phyloP scores from a whole-genome alignment of 805 yeast species.

The Yarrowia hollandica region DNA sequence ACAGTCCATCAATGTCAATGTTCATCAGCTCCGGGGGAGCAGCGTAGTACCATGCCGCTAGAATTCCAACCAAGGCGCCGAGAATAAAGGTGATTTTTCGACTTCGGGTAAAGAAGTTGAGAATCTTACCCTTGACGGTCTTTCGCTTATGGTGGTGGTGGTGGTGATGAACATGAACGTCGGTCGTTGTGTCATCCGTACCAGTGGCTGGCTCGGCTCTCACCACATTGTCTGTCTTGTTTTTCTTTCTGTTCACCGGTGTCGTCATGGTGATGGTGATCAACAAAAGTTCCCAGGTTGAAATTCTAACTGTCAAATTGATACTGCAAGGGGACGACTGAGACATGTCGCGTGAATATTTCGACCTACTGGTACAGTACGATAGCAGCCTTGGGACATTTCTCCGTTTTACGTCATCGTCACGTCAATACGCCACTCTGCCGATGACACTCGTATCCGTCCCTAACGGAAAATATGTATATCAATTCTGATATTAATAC shows the following conservation, averaged over 20 bases:
- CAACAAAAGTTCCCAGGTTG: too few species aligned
- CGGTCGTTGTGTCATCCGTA: neutral
- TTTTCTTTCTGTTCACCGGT: conserved; percentile 1
- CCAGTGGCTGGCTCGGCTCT: neutral
- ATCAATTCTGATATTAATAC: too few species aligned
- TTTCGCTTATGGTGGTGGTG: neutral
- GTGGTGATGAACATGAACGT: conserved; percentile 20
- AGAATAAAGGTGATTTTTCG: conserved; percentile 61
- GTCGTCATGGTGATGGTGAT: neutral
- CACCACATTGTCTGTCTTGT: neutral
- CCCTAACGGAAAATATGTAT: too few species aligned
- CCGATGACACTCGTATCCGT: too few species aligned
- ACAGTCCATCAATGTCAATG: neutral
- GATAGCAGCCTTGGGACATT: too few species aligned
- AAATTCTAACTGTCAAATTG: too few species aligned
- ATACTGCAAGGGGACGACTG: neutral
- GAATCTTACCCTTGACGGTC: neutral
- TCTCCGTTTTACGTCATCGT: too few species aligned
- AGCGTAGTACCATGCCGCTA: conserved; percentile 64
- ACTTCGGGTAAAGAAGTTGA: conserved; percentile 40
- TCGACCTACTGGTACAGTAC: too few species aligned
- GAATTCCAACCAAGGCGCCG: conserved; percentile 73
- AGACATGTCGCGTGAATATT: neutral
- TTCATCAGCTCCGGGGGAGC: conserved; percentile 34
- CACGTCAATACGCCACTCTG: too few species aligned